phyloP scores from a whole-genome alignment of 2,329 filamentous ascomycete species.

The Coniochaeta sp. region DNA sequence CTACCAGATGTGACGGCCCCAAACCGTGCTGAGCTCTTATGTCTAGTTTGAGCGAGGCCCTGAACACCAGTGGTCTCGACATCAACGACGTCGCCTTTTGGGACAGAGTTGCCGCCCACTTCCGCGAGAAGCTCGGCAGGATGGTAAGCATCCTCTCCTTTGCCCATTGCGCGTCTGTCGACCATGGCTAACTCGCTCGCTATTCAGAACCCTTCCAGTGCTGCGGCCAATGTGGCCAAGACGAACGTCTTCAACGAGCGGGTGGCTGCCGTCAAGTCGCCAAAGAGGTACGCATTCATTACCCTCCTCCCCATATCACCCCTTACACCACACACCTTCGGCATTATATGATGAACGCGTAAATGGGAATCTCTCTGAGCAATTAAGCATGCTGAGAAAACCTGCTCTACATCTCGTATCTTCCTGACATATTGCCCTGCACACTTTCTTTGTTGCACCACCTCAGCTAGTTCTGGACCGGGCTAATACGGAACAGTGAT shows the following conservation, averaged over 20 bases:
- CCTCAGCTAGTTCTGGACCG: not conserved
- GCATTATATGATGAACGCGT: conserved; percentile 68
- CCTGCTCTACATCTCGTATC: conserved; percentile 75
- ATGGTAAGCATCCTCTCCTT: conserved; percentile 23
- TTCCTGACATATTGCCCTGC: conserved; percentile 12
- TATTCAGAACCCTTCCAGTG: conserved; percentile 58
- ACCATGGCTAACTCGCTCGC: not conserved
- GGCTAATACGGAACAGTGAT: conserved; percentile 53
- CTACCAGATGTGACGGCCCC: not conserved
- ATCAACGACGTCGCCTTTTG: conserved; percentile 14
- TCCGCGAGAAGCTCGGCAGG: conserved; percentile 15
- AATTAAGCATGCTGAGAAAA: conserved; percentile 75
- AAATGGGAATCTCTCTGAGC: conserved; percentile 99
- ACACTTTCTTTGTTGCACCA: conserved; percentile 3
- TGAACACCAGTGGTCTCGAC: conserved; percentile 11
- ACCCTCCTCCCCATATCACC: conserved; percentile 7
- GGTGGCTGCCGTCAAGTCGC: conserved; percentile 76
- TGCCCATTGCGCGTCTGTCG: not conserved
- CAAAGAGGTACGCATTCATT: conserved; percentile 69
- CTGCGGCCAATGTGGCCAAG: conserved; percentile 64
- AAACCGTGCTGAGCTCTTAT: conserved; percentile 8
- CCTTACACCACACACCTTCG: conserved; percentile 9
- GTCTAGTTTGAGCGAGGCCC: conserved; percentile 20
- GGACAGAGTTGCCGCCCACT: conserved; percentile 17
- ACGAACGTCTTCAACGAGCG: conserved; percentile 73